Conservation (phyloP, 1,284 basidiomycete species). For the Boletellus deceptivus region DNA sequence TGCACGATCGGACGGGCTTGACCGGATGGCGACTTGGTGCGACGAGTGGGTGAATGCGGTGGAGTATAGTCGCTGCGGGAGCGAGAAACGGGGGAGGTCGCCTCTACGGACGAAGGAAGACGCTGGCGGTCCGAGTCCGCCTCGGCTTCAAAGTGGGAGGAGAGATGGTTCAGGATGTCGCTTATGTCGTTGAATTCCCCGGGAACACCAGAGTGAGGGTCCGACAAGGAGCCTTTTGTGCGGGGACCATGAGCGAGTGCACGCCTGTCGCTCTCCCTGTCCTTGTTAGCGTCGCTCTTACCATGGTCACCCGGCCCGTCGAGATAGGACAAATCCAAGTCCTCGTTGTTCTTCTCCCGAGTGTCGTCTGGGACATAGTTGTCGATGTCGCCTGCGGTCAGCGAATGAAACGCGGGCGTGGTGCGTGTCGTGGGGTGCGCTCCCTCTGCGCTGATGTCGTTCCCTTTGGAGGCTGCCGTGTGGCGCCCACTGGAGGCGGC, state of each 20-base stretch:
- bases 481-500: slow-evolving; percentile 50
- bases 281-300: slow-evolving; percentile 41
- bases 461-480: slow-evolving; percentile 44
- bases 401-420: slow-evolving; percentile 72
- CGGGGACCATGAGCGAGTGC: slow-evolving; percentile 32
- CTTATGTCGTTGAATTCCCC: slow-evolving; percentile 67
- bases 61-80: slow-evolving; percentile 27
- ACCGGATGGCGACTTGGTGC: slow-evolving; percentile 27
- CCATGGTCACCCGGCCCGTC: slow-evolving; percentile 34
- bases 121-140: slow-evolving; percentile 41
- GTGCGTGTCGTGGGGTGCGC: slow-evolving; percentile 58
- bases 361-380: slow-evolving; percentile 30
- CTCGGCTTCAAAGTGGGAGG: slow-evolving; percentile 62
- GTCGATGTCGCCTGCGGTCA: slow-evolving; percentile 52
- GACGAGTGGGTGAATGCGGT: slow-evolving; percentile 19
- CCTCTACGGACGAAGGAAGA: slow-evolving; percentile 23
- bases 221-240: slow-evolving; percentile 25
- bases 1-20: slow-evolving; percentile 36
- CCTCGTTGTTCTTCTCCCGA: slow-evolving; percentile 45
- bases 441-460: slow-evolving; percentile 42
- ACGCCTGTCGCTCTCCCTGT: slow-evolving; percentile 26
- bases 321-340: slow-evolving; percentile 56
- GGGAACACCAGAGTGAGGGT: slow-evolving; percentile 45
- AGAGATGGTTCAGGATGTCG: slow-evolving; percentile 70
- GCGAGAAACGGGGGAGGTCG: slow-evolving; percentile 33